Percentiles rank a stretch among this genome's conserved stretches.
These are phyloP conservation scores for Xylona heveae DNA, from an alignment of 495 filamentous ascomycete genomes.

Conservation along the genomic window DNA sequence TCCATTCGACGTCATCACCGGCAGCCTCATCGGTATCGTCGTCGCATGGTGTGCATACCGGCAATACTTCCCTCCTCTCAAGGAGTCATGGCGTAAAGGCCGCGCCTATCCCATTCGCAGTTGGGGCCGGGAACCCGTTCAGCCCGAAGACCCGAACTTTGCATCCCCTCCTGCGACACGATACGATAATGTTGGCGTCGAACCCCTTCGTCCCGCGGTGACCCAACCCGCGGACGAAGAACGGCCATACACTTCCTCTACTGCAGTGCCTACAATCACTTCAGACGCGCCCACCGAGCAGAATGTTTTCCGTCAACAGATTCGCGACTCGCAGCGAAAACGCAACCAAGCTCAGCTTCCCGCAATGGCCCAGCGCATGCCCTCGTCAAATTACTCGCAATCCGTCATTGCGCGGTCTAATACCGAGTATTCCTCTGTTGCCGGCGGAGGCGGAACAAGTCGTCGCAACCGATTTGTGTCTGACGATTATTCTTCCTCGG, in stretches of 20 bases:
- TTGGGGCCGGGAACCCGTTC: constrained; percentile 21
- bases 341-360: too few species aligned
- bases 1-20: constrained; percentile 73
- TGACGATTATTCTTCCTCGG: too few species aligned
- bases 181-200: background rate
- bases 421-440: too few species aligned
- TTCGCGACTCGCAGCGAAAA: constrained; percentile 1
- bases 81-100: constrained; percentile 34
- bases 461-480: too few species aligned
- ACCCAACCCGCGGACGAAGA: background rate
- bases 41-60: constrained; percentile 16
- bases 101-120: constrained; percentile 38
- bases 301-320: constrained; percentile 1
- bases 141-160: background rate
- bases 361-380: too few species aligned
- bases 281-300: background rate
- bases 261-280: background rate
- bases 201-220: background rate
- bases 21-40: constrained; percentile 18
- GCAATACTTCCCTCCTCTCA: constrained; percentile 25
- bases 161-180: too few species aligned
- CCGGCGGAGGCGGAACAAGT: too few species aligned
- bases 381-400: too few species aligned
- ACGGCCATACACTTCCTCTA: background rate
- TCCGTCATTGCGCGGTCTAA: too few species aligned